Evolutionary conservation across 768 basidiomycete species (phyloP).

Genomic region (Roridomyces roridus): DNA sequence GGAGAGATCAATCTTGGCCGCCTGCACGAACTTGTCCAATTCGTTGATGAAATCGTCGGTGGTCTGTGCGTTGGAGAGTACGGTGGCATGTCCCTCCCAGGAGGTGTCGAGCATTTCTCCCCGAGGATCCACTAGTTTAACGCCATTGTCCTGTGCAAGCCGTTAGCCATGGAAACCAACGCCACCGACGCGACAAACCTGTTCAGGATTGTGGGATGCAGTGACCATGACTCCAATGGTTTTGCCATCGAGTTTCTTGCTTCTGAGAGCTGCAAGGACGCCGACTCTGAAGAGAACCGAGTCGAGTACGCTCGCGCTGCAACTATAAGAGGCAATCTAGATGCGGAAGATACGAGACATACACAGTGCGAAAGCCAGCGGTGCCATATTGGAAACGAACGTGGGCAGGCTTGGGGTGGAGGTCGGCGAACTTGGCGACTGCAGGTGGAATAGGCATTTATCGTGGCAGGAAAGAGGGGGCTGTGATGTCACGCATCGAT

Average conservation of each 20-base stretch:
- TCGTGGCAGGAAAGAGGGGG: too few species aligned
- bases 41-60: slow-evolving; percentile 74
- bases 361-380: slow-evolving; percentile 93
- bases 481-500: slow-evolving; percentile 21
- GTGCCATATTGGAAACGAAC: slow-evolving; percentile 89
- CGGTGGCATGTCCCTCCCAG: slow-evolving; percentile 92
- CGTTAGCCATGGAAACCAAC: slow-evolving; percentile 13
- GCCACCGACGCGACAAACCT: slow-evolving; percentile 53
- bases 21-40: slow-evolving; percentile 65
- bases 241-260: slow-evolving; percentile 89
- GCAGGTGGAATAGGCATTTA: too few species aligned
- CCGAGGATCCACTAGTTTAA: slow-evolving; percentile 95
- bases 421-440: too few species aligned
- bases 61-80: slow-evolving; percentile 81
- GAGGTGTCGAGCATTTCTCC: slow-evolving; percentile 96
- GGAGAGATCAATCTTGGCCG: slow-evolving; percentile 75
- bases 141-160: slow-evolving; percentile 89
- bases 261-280: slow-evolving; percentile 86
- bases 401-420: slow-evolving; percentile 74
- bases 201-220: slow-evolving; percentile 99
- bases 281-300: slow-evolving; percentile 95
- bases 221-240: slow-evolving; percentile 99
- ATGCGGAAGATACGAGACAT: slow-evolving; percentile 38
- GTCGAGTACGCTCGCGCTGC: slow-evolving; percentile 75
- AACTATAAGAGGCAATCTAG: slow-evolving; percentile 15